Base-by-base conservation (phyloP, 345 rosid species). In the Orychophragmus violaceus region DNA sequence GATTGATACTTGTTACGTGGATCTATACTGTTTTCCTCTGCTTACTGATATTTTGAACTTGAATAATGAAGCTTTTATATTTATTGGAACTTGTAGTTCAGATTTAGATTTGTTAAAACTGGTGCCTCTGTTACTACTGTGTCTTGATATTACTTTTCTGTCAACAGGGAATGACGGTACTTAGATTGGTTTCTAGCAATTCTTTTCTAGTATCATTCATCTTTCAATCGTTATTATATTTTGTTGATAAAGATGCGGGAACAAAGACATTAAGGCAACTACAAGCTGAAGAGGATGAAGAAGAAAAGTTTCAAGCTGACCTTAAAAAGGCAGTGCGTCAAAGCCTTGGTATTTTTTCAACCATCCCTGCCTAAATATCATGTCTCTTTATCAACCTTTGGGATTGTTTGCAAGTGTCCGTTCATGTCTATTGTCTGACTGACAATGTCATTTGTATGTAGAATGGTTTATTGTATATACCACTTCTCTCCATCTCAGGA, bases 251-350 rank as follows among this genome's bases (percentile, higher is more conserved):
- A 72, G 95, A 85, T 42, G 58, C 64, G 48, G 84, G 74, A 74
- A 75, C 83, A 49, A 90, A 81, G 82, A 84, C 96, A 55, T 69
- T 82, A 76, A 83, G 93, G 70, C 89, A 88, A 66, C 79, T 87
- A 44, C 87, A 88, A 61, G 86, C 83, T 44, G 90, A 88, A 81
- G 92, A 90, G 74, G 95, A 88, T 30, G 92, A 88, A 22, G 98
- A 93, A 77, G 92, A 86, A 81, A 84, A 89, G 69, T 94, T 88
- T 80, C 99, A 94, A 75, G 92, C 97, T 74, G 99, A 94, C 80
- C 82, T 90, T 39, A 70, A 84, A 77, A 80, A 75, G 69, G 97
- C 97, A 41, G 85, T 88, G 48, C 86, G 80, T 49, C 95, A 94
- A 82, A 90, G 96, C 79, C 92, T 90, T 48, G 97, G 99, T 94